Base-by-base conservation (phyloP, 2,329 filamentous ascomycete species). In the Orbilia brochopaga region DNA sequence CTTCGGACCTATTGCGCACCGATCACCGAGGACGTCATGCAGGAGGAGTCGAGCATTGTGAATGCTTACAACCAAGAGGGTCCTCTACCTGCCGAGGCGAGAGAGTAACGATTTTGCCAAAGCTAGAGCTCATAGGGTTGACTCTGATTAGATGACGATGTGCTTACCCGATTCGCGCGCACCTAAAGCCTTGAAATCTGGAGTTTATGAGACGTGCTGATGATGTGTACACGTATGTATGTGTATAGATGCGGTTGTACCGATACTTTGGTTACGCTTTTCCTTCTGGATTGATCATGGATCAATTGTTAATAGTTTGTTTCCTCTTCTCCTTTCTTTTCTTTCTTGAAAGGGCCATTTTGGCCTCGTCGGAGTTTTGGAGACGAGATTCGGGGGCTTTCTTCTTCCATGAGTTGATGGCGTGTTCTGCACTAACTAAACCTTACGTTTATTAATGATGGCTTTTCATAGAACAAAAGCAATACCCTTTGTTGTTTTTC, bases 1-100 rank as follows among this genome's bases (percentile, higher is more conserved):
- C 59, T 77, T 19, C 72, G 72, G 23, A 76, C 70, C 1, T 76
- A 76, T 35, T 77, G 75, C 37, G 62, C 74, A 13, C 73, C 73
- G 0, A 75, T 75, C 23, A 30, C 53, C 1, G 75, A 75, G 51
- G 74, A 76, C 23, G 54, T 63, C 21, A 53, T 23, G 5, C 55
- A 54, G 27, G 67, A 61, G 46, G 60, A 72, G 15, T 4, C 44
- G 3, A 11, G 23, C 4, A 5, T 46, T 19, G 42, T 21, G 40
- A 50, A 55, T 30, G 11, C 21, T n/a, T n/a, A n/a, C n/a, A n/a
- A 5, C 11, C 32, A n/a, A 50, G 51, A 11, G 24, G 10, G 48
- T 30, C 10, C 11, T 11, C 17, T 6, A 8, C 48, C 17, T 52
- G n/a, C 48, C 48, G n/a, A 21, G n/a, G 5, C 13, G n/a, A n/a